Evolutionary conservation across 805 yeast species (phyloP), one percentile per base, ranked within the genome.

Genomic region (Lipomyces chichibuensis): DNA sequence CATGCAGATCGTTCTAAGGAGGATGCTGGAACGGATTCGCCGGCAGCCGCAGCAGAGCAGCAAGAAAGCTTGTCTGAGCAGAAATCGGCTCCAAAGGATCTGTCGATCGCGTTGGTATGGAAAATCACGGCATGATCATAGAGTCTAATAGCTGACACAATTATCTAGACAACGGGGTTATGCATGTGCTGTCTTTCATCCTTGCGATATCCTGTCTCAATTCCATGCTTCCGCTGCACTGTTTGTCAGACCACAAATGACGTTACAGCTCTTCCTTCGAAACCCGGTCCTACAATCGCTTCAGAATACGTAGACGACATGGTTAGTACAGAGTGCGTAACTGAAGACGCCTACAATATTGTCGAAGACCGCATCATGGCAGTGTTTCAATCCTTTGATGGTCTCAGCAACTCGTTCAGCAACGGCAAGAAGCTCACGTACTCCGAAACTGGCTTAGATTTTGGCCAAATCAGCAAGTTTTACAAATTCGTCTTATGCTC

Each of bases 321-420:
- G 55, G 52, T 59, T 17, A 59, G 14, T 43, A n/a, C 63, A 62
- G 76, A 72, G 13, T 72, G 80, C 2, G 84, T 84, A 73, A 81
- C 79, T 57, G 87, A 37, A 29, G 57, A 57, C 29, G 59, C 29
- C 11, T 43, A 33, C 1, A 20, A 14, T 2, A 43, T 89, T 0
- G 77, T 90, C 27, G 87, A 85, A 54, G 76, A 74, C 1, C 82
- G 83, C 62, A 72, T 90, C 9, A 76, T 75, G 33, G 71, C 73
- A 0, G 78, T 84, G 0, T 90, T 90, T 71, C 80, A 82, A n/a
- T 80, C 83, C 6, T 78, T 79, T 23, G 73, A 75, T 0, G 75
- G 82, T 5, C 73, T 91, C 56, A 88, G 88, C 73, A 72, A 75
- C 14, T 87, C 94, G 0, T 91, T 90, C 76, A 65, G 78, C 25